phyloP scores from a whole-genome alignment of 768 basidiomycete species.

The Nidularia sp. region DNA sequence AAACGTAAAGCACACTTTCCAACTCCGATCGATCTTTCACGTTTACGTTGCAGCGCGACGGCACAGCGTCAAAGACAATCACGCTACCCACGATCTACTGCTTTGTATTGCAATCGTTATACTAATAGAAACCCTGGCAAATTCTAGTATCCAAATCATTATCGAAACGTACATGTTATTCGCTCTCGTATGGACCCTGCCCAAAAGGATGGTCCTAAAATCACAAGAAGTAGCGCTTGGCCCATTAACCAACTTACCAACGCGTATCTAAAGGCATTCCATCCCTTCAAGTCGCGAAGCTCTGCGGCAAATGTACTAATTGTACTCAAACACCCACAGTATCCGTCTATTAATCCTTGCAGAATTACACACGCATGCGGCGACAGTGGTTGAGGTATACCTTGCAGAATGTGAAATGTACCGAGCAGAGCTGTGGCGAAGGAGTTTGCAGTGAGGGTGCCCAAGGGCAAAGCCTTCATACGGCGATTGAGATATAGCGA shows the following conservation, averaged over 20 bases:
- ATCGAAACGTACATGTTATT: conserved; percentile 44
- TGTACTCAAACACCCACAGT: conserved; percentile 93
- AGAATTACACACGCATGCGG: conserved; percentile 63
- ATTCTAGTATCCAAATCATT: neutral
- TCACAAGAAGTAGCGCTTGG: conserved; percentile 66
- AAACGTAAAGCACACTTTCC: conserved; percentile 17
- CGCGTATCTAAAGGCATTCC: conserved; percentile 68
- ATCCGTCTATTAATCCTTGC: conserved; percentile 85
- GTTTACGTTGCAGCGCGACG: neutral
- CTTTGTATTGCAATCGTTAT: neutral
- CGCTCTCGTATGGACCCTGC: conserved; percentile 37
- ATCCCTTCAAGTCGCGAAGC: conserved; percentile 47
- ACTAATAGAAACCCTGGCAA: no score
- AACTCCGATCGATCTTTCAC: conserved; percentile 26
- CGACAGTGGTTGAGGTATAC: conserved; percentile 38
- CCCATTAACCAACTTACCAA: conserved; percentile 63
- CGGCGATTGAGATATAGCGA: conserved; percentile 68
- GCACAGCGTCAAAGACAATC: neutral
- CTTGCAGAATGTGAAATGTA: conserved; percentile 68
- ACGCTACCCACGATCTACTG: neutral
- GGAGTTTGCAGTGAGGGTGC: conserved; percentile 74
- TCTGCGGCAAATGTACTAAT: conserved; percentile 92
- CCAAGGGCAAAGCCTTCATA: conserved; percentile 61
- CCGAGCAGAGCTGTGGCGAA: conserved; percentile 83
- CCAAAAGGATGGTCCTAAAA: conserved; percentile 67